These are phyloP conservation scores for Pichia terricola DNA, from an alignment of 1,139 yeast genomes.

Conservation along the genomic window DNA sequence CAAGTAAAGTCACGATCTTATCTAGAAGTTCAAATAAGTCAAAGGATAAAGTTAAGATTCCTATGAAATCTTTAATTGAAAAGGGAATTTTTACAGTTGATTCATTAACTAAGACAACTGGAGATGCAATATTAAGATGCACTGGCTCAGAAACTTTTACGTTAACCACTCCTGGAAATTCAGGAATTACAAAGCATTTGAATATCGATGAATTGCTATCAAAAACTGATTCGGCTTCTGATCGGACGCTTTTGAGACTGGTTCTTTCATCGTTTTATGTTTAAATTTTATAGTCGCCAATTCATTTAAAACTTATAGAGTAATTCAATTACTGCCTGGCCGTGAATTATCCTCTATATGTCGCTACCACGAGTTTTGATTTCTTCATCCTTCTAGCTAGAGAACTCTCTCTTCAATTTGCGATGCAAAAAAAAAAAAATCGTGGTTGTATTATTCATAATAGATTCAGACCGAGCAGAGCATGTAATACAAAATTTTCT, in stretches of 20 bases:
- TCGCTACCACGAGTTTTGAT: too few species aligned
- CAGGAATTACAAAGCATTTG: neutral
- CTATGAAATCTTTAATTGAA: neutral
- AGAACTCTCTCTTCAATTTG: too few species aligned
- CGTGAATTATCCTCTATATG: too few species aligned
- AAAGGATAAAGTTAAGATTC: neutral
- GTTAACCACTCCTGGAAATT: neutral
- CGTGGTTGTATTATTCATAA: too few species aligned
- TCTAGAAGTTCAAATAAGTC: neutral
- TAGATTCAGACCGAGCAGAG: too few species aligned
- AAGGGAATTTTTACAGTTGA: slow-evolving; percentile 1
- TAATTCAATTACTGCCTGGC: too few species aligned
- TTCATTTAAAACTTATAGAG: too few species aligned
- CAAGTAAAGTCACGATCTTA: too few species aligned
- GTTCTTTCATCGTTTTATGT: neutral
- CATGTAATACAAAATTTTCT: too few species aligned
- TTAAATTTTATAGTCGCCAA: too few species aligned
- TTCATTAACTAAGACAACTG: neutral
- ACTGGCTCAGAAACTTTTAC: neutral
- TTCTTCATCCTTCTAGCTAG: too few species aligned
- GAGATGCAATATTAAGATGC: neutral
- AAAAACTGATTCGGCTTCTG: neutral
- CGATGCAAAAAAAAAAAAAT: too few species aligned
- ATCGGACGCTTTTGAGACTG: neutral
- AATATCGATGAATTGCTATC: neutral